These are phyloP conservation scores for Saturnispora dispora DNA, from an alignment of 805 yeast genomes.

Conservation along the genomic window DNA sequence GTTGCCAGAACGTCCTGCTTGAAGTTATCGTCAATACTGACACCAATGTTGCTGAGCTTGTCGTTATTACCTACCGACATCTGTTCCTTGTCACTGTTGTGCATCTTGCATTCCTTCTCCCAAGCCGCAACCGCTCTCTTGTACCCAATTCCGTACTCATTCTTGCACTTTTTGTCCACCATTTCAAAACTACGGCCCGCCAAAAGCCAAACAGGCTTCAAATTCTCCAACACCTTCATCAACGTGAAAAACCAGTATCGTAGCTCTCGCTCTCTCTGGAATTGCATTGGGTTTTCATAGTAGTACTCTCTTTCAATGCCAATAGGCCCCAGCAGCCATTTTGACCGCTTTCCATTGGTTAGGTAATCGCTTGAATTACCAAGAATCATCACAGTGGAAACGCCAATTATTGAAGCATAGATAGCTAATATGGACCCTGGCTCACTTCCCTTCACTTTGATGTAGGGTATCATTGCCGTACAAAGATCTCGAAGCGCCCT, in stretches of 20 bases:
- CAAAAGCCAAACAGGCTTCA: not conserved
- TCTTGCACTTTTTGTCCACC: constrained; percentile 2
- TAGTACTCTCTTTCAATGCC: not conserved
- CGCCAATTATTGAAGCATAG: constrained; percentile 26
- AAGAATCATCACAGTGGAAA: constrained; percentile 4
- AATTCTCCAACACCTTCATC: not conserved
- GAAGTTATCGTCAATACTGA: not conserved
- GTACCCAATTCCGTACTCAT: constrained; percentile 5
- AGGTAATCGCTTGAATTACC: constrained; percentile 3
- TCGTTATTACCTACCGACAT: not conserved
- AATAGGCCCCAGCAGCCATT: constrained; percentile 2
- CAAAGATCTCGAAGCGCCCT: constrained; percentile 36
- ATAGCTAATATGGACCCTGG: constrained; percentile 39
- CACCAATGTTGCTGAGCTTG: not conserved
- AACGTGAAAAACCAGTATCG: constrained; percentile 6
- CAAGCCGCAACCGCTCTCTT: constrained; percentile 1
- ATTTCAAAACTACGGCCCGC: not conserved
- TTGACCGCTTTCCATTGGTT: not conserved
- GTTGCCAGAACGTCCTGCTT: not conserved
- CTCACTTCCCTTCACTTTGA: constrained; percentile 31
- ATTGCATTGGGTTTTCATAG: not conserved
- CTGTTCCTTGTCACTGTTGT: not conserved
- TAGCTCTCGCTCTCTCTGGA: constrained; percentile 3
- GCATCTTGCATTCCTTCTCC: not conserved
- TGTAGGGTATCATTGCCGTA: constrained; percentile 31